Conservation (phyloP, 2,329 filamentous ascomycete genomes). For the Colletotrichum limetticola region DNA sequence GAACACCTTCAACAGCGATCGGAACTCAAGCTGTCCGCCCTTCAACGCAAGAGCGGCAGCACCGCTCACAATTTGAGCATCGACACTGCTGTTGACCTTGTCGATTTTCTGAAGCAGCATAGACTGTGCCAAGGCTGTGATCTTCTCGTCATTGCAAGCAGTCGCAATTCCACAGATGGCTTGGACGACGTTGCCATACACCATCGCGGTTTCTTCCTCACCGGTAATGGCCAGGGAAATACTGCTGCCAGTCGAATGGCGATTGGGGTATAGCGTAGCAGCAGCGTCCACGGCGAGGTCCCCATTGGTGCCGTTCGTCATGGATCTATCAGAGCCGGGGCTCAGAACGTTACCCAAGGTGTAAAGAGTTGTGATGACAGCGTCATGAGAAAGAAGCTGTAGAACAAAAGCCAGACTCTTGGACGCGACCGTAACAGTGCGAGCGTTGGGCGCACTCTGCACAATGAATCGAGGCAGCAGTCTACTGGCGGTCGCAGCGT, state of each 20-base stretch:
- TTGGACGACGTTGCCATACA: conserved; percentile 91
- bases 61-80: conserved; percentile 86
- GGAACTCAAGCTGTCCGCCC: conserved; percentile 85
- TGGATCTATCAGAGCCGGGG: conserved; percentile 68
- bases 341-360: conserved; percentile 96
- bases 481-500: conserved; percentile 80
- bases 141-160: conserved; percentile 86
- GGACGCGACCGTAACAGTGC: conserved; percentile 81
- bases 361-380: conserved; percentile 94
- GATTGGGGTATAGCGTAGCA: conserved; percentile 61
- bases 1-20: conserved; percentile 86
- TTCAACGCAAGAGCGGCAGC: conserved; percentile 81
- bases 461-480: conserved; percentile 89
- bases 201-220: conserved; percentile 81
- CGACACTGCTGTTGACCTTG: conserved; percentile 82
- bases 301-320: conserved; percentile 63
- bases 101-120: conserved; percentile 97
- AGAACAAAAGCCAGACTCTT: conserved; percentile 85
- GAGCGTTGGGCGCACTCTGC: conserved; percentile 77
- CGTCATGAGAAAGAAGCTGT: conserved; percentile 86
- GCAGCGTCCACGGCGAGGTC: conserved; percentile 47
- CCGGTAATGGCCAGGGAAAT: conserved; percentile 81
- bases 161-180: conserved; percentile 92
- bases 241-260: conserved; percentile 76
- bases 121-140: conserved; percentile 90